Percentiles rank a stretch among this genome's conserved stretches.
These are phyloP conservation scores for Allomyces macrogynus DNA, from an alignment of 192 early-diverging fungal species.

Conservation along the genomic window DNA sequence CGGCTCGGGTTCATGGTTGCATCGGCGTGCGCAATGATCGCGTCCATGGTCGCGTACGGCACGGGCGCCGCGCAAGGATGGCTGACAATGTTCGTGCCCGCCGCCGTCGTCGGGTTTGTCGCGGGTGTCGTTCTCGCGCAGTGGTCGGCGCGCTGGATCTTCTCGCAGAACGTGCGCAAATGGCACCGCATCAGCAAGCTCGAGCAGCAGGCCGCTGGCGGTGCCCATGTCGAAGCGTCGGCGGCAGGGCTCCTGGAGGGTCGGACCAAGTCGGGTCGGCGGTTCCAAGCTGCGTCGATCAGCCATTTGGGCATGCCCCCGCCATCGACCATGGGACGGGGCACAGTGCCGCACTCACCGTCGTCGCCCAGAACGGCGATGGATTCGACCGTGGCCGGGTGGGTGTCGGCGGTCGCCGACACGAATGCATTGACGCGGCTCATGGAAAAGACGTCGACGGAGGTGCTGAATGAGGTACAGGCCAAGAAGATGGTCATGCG, in stretches of 20 bases:
- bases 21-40: neutral
- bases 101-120: neutral
- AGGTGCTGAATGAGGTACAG: neutral
- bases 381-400: neutral
- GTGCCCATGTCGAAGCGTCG: neutral
- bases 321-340: neutral
- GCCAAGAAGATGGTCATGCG: neutral
- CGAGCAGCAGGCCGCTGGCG: neutral
- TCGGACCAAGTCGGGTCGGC: neutral
- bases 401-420: neutral
- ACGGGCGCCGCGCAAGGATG: neutral
- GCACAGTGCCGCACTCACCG: neutral
- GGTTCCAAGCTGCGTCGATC: neutral
- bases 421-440: neutral
- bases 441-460: neutral
- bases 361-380: neutral
- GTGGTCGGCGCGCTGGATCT: neutral
- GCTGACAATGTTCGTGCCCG: neutral
- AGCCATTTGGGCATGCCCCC: neutral
- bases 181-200: neutral
- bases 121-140: neutral
- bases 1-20: too few species aligned
- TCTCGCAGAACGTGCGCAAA: neutral
- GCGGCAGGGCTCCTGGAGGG: neutral
- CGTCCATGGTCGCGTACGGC: neutral